Conservation (phyloP, 371 early-diverging fungal species). For the Actinomortierella ambigua region DNA sequence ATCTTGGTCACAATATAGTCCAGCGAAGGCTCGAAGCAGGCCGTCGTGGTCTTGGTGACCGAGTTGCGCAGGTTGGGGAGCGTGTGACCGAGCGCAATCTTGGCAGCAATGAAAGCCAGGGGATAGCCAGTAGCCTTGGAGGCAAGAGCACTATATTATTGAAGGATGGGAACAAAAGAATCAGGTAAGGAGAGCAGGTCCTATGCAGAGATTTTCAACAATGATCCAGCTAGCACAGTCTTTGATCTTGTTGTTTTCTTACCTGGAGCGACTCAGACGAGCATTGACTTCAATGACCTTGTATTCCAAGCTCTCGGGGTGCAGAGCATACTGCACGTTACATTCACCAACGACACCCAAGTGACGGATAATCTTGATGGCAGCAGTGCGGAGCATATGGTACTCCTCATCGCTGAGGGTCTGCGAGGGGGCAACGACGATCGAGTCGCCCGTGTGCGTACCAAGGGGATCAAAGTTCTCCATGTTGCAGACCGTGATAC, state of each 20-base stretch:
- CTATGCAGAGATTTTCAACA: too few relatives aligned
- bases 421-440: conserved; percentile 95
- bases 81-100: conserved; percentile 86
- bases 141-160: conserved; percentile 73
- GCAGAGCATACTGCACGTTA: conserved; percentile 95
- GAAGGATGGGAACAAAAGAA: background rate
- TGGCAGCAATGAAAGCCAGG: conserved; percentile 94
- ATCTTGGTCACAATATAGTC: conserved; percentile 96
- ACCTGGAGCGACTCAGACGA: conserved; percentile 81
- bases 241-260: conserved; percentile 7
- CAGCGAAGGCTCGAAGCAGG: conserved; percentile 94
- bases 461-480: conserved; percentile 98
- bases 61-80: conserved; percentile 87
- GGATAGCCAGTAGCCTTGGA: conserved; percentile 97
- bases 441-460: conserved; percentile 96
- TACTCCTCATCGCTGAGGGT: conserved; percentile 94
- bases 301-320: conserved; percentile 87
- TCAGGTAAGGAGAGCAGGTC: conserved; percentile 2
- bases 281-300: conserved; percentile 96
- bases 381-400: conserved; percentile 92
- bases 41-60: conserved; percentile 90
- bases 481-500: conserved; percentile 98
- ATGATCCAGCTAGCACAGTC: too few relatives aligned
- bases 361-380: conserved; percentile 92
- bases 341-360: conserved; percentile 98